Evolutionary conservation across 2,329 filamentous ascomycete genomes (phyloP).

Genomic region (Tolypocladium inflatum): DNA sequence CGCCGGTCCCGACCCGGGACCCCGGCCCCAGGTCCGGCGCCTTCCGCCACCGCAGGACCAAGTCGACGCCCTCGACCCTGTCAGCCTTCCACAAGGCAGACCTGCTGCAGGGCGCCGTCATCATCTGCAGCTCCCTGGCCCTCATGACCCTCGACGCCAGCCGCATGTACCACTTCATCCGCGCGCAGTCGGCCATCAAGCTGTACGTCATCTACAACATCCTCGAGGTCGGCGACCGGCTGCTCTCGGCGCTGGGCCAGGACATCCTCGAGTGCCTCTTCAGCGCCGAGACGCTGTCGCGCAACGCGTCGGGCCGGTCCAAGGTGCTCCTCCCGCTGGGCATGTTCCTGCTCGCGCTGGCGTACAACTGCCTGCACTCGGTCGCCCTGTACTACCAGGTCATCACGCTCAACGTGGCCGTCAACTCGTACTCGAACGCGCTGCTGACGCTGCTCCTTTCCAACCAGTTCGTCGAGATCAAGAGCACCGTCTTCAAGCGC

Average conservation of each 20-base stretch:
- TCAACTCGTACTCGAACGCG: conserved; percentile 97
- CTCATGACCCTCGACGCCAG: conserved; percentile 91
- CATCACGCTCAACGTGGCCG: conserved; percentile 93
- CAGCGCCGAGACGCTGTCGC: conserved; percentile 82
- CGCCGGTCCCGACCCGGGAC: conserved; percentile 10
- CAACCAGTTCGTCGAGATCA: conserved; percentile 99
- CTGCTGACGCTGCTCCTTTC: conserved; percentile 85
- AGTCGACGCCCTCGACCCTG: conserved; percentile 76
- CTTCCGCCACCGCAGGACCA: conserved; percentile 60
- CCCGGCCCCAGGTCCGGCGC: conserved; percentile 21
- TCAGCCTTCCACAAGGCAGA: conserved; percentile 91
- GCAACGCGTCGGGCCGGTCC: conserved; percentile 78
- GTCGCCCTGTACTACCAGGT: conserved; percentile 93
- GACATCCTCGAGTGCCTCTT: conserved; percentile 95
- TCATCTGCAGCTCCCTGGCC: conserved; percentile 74
- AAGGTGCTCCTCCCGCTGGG: conserved; percentile 83
- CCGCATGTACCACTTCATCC: conserved; percentile 95
- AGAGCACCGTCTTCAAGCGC: conserved; percentile 95
- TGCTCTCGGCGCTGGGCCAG: conserved; percentile 86
- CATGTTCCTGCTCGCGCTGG: conserved; percentile 79
- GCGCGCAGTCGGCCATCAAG: conserved; percentile 93
- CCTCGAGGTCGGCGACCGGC: conserved; percentile 81
- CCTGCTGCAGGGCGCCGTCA: conserved; percentile 79
- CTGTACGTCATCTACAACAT: conserved; percentile 99
- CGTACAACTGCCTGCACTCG: conserved; percentile 82